Percentiles rank a stretch among this genome's conserved stretches.
Conservation (phyloP, 2,329 filamentous ascomycete genomes). For the Scedosporium apiospermum region DNA sequence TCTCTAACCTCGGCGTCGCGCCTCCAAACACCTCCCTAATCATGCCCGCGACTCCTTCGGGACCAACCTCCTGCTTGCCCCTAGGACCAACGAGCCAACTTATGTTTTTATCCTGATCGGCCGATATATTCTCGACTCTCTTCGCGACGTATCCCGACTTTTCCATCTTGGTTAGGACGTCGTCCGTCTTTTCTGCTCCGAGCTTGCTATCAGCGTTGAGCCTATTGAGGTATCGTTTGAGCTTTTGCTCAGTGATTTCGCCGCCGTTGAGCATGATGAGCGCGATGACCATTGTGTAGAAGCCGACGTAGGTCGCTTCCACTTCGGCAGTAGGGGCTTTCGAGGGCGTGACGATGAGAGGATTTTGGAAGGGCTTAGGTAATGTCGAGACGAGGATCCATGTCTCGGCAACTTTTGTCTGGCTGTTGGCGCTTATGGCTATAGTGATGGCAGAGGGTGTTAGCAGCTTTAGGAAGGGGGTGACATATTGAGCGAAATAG, state of each 20-base stretch:
- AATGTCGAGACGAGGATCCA: conserved; percentile 73
- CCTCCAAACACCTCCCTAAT: conserved; percentile 52
- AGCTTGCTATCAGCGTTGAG: conserved; percentile 69
- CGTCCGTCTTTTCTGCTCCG: conserved; percentile 65
- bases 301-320: conserved; percentile 70
- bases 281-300: conserved; percentile 73
- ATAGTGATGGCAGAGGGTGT: not conserved
- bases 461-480: not conserved
- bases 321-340: conserved; percentile 53
- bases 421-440: conserved; percentile 35
- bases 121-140: conserved; percentile 51
- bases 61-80: conserved; percentile 75
- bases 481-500: not conserved
- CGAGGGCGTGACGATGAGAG: conserved; percentile 59
- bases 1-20: conserved; percentile 44
- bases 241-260: conserved; percentile 64
- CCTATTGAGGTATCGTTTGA: conserved; percentile 64
- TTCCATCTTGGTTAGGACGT: conserved; percentile 63
- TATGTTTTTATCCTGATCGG: conserved; percentile 62
- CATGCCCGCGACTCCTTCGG: conserved; percentile 64
- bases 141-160: conserved; percentile 77
- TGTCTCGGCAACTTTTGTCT: conserved; percentile 51
- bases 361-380: conserved; percentile 55
- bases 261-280: conserved; percentile 69
- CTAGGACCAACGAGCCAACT: conserved; percentile 81